These are phyloP conservation scores for Geotrichum carabidarum DNA, from an alignment of 1,139 yeast species.

Conservation along the genomic window DNA sequence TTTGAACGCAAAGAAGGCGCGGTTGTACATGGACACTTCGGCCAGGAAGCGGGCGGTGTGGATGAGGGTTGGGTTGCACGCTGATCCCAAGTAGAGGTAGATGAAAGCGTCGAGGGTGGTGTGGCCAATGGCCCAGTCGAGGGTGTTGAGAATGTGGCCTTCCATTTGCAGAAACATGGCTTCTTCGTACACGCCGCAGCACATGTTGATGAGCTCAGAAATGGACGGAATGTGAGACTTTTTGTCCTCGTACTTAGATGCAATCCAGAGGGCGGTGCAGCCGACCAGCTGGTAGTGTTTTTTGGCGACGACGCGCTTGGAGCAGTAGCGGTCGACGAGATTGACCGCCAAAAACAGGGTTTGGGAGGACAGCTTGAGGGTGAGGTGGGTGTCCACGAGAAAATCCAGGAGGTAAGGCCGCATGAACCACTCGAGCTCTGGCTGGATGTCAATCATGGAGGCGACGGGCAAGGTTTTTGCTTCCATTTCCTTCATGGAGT, in stretches of 20 bases:
- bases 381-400: slow-evolving; percentile 71
- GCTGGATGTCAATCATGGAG: slow-evolving; percentile 80
- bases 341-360: slow-evolving; percentile 76
- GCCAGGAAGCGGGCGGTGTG: slow-evolving; percentile 59
- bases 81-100: slow-evolving; percentile 30
- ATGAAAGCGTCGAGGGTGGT: slow-evolving; percentile 44
- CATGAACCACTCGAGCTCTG: slow-evolving; percentile 91
- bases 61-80: slow-evolving; percentile 28
- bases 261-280: slow-evolving; percentile 90
- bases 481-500: slow-evolving; percentile 36
- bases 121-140: slow-evolving; percentile 78
- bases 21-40: slow-evolving; percentile 71
- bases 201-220: slow-evolving; percentile 68
- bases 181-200: slow-evolving; percentile 80
- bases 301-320: slow-evolving; percentile 84
- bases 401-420: slow-evolving; percentile 83
- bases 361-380: slow-evolving; percentile 68
- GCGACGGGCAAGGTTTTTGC: slow-evolving; percentile 34
- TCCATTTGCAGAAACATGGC: slow-evolving; percentile 97
- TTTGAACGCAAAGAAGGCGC: slow-evolving; percentile 56
- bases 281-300: slow-evolving; percentile 91
- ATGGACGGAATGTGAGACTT: slow-evolving; percentile 81
- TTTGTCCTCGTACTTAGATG: slow-evolving; percentile 88
- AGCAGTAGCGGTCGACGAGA: slow-evolving; percentile 85
- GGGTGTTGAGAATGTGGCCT: slow-evolving; percentile 76